phyloP scores from a whole-genome alignment of 2,329 filamentous ascomycete species.

The Fusarium fracticaudum region DNA sequence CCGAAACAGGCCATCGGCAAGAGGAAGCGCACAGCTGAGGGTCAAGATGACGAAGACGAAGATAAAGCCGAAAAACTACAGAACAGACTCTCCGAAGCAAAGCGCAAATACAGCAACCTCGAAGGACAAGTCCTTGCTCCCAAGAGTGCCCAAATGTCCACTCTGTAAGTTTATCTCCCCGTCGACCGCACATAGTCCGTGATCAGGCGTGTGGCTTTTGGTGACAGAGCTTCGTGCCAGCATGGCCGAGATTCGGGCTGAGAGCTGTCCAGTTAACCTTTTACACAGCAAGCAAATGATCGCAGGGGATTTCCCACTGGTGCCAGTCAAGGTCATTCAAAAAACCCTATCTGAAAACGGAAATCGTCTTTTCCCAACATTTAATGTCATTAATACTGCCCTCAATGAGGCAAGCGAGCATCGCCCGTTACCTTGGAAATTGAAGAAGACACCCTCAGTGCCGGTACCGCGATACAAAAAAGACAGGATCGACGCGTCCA shows the following conservation, averaged over 20 bases:
- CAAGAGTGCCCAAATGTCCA: neutral
- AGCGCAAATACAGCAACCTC: conserved; percentile 18
- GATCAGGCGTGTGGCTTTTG: neutral
- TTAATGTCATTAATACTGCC: conserved; percentile 19
- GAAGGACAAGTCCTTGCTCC: neutral
- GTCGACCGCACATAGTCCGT: neutral
- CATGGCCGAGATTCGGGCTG: neutral
- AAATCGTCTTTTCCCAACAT: conserved; percentile 29
- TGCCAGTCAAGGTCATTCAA: conserved; percentile 22
- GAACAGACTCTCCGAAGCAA: conserved; percentile 22
- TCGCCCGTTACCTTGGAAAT: neutral
- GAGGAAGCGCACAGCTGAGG: conserved; percentile 51
- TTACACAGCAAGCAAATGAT: conserved; percentile 28
- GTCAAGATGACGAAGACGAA: conserved; percentile 28
- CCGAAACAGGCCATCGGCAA: conserved; percentile 46
- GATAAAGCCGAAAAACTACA: neutral
- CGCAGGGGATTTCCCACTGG: conserved; percentile 35
- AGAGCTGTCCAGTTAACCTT: conserved; percentile 7
- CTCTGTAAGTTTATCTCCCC: conserved; percentile 17
- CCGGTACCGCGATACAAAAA: neutral
- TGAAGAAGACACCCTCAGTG: conserved; percentile 19
- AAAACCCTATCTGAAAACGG: conserved; percentile 14
- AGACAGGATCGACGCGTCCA: neutral
- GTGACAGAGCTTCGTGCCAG: neutral
- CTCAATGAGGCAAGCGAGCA: neutral